Conservation (phyloP, 164 flowering plant genomes). For the Macadamia integrifolia region DNA sequence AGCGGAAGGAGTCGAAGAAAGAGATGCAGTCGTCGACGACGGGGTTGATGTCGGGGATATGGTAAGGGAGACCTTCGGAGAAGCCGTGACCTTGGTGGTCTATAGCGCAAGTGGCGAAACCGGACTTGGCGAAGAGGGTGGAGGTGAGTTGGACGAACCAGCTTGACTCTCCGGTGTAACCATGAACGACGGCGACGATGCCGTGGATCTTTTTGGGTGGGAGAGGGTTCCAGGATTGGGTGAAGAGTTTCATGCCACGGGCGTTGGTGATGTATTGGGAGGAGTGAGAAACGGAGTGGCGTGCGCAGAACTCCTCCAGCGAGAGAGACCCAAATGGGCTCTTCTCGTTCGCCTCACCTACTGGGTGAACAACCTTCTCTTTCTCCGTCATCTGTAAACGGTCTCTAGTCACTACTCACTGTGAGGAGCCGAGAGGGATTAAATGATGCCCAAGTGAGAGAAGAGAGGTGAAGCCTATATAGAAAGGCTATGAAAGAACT, state of each 20-base stretch:
- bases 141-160: slow-evolving; percentile 80
- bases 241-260: slow-evolving; percentile 46
- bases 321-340: too few species aligned
- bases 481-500: too few species aligned
- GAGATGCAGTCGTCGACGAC: slow-evolving; percentile 10
- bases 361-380: slow-evolving; percentile 54
- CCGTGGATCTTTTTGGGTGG: too few species aligned
- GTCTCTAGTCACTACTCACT: too few species aligned
- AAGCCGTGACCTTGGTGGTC: slow-evolving; percentile 98
- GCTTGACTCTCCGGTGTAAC: slow-evolving; percentile 29
- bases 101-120: slow-evolving; percentile 76
- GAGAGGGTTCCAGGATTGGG: too few species aligned
- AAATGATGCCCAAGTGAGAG: too few species aligned
- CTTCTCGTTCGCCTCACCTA: slow-evolving; percentile 63
- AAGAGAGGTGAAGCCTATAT: too few species aligned
- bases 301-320: slow-evolving; percentile 47
- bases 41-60: slow-evolving; percentile 79
- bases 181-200: too few species aligned
- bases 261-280: slow-evolving; percentile 62
- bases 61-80: slow-evolving; percentile 66
- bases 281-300: slow-evolving; percentile 63
- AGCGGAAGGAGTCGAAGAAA: slow-evolving; percentile 65
- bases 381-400: too few species aligned
- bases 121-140: slow-evolving; percentile 58
- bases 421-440: too few species aligned